A percentile compares a stretch with the other conserved stretches of the same genome.
These are phyloP conservation scores for Nicotiana paniculata DNA, from an alignment of 257 asterid genomes.

Conservation along the genomic window DNA sequence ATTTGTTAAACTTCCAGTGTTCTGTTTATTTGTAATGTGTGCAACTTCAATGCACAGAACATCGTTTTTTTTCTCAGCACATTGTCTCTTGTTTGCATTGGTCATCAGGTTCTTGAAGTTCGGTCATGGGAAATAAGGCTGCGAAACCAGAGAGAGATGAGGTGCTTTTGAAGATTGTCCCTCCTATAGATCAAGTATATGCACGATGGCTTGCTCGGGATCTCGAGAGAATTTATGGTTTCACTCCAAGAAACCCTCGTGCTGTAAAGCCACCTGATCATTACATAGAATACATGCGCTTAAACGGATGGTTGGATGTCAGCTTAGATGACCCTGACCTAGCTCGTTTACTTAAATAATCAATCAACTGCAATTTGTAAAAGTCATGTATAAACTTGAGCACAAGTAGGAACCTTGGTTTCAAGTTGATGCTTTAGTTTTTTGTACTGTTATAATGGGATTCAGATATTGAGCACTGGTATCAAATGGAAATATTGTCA, in stretches of 20 bases:
- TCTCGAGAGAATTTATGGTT: constrained; percentile 69
- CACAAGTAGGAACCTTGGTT: neutral
- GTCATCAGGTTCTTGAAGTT: constrained; percentile 8
- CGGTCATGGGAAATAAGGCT: constrained; percentile 69
- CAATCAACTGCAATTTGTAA: neutral
- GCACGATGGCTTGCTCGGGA: constrained; percentile 69
- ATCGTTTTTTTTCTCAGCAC: neutral
- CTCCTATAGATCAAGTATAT: constrained; percentile 65
- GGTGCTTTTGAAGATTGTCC: constrained; percentile 52
- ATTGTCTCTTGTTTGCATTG: neutral
- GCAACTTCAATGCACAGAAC: neutral
- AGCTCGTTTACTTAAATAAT: constrained; percentile 57
- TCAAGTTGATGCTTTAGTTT: neutral
- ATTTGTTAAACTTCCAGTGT: neutral
- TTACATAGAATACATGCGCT: constrained; percentile 70
- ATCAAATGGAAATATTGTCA: neutral
- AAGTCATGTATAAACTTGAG: neutral
- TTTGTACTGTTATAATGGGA: neutral
- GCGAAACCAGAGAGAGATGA: constrained; percentile 52
- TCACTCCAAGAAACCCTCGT: constrained; percentile 56
- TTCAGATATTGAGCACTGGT: neutral
- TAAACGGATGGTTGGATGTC: constrained; percentile 89
- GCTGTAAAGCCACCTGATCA: constrained; percentile 82
- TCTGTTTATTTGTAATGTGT: neutral
- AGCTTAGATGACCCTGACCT: constrained; percentile 73